A percentile compares a stretch with the other conserved stretches of the same genome.
phyloP scores from a whole-genome alignment of 371 early-diverging fungal species.

The Apophysomyces ossiformis region DNA sequence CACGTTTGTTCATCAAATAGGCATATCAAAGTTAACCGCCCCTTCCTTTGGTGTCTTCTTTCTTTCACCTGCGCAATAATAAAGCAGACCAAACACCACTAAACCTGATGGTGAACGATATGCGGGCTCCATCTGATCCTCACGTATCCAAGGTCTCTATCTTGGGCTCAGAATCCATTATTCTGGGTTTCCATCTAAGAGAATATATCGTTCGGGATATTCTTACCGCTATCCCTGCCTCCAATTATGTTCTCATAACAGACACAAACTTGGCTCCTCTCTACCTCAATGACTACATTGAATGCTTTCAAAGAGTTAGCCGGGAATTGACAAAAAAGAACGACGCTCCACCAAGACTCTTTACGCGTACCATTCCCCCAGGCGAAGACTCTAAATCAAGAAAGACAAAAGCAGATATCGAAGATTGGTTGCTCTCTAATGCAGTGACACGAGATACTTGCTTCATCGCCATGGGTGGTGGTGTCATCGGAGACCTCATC shows the following conservation, averaged over 20 bases:
- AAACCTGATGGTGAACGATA: constrained; percentile 15
- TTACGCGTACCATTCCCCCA: constrained; percentile 84
- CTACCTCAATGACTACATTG: constrained; percentile 68
- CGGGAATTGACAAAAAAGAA: constrained; percentile 28
- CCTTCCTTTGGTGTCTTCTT: not conserved
- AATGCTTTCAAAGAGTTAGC: constrained; percentile 45
- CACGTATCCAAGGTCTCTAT: constrained; percentile 80
- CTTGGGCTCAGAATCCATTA: constrained; percentile 86
- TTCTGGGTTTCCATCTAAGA: constrained; percentile 84
- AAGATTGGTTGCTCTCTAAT: constrained; percentile 89
- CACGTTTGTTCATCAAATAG: constrained; percentile 9
- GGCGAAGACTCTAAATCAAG: constrained; percentile 93
- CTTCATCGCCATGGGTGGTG: constrained; percentile 95
- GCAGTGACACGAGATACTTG: constrained; percentile 94
- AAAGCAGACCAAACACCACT: not conserved
- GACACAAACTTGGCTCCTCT: constrained; percentile 84
- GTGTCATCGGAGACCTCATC: constrained; percentile 95
- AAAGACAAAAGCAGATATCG: constrained; percentile 84
- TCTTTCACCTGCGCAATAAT: not conserved
- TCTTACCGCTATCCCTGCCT: constrained; percentile 73
- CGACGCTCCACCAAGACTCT: constrained; percentile 63
- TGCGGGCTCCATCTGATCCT: constrained; percentile 29
- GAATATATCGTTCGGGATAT: constrained; percentile 78
- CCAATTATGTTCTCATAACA: constrained; percentile 89
- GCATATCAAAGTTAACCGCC: not conserved